Conservation (phyloP, 78 protist species). For the Speleostelium caveatum region DNA sequence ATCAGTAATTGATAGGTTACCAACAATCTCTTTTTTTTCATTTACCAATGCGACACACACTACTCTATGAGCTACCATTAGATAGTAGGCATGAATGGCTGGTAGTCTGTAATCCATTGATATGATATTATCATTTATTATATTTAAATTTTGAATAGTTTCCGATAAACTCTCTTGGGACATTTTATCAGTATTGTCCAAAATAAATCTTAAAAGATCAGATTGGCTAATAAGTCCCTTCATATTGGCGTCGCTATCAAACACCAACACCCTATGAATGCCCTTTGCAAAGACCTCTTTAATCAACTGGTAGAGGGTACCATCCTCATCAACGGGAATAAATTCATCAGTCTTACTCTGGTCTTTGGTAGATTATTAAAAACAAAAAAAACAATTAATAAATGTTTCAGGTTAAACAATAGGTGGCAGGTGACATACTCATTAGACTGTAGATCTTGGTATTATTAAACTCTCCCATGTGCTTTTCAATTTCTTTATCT, state of each 20-base stretch:
- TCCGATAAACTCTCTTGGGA: not conserved
- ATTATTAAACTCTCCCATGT: conserved; percentile 3
- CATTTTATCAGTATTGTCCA: not conserved
- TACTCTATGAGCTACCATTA: conserved; percentile 19
- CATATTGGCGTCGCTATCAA: conserved; percentile 19
- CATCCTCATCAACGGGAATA: conserved; percentile 64
- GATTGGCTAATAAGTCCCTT: conserved; percentile 50
- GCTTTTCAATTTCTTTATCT: not conserved
- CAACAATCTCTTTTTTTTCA: conserved; percentile 20
- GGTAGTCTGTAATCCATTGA: not conserved
- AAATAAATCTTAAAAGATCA: conserved; percentile 26
- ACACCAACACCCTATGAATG: conserved; percentile 64
- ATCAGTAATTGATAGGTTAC: conserved; percentile 24
- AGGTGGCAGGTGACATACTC: too few relatives aligned
- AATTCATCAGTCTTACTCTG: conserved; percentile 46
- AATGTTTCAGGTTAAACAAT: not conserved
- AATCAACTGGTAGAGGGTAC: conserved; percentile 39
- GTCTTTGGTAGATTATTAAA: not conserved
- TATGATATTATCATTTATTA: conserved; percentile 25
- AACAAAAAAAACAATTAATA: not conserved
- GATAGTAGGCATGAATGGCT: conserved; percentile 37
- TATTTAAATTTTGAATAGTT: not conserved
- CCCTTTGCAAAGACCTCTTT: conserved; percentile 43
- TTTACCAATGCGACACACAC: conserved; percentile 12
- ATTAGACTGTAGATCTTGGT: not conserved